A percentile compares a stretch with the other conserved stretches of the same genome.
phyloP scores from a whole-genome alignment of 345 rosid species.

The Citrus hindsii region DNA sequence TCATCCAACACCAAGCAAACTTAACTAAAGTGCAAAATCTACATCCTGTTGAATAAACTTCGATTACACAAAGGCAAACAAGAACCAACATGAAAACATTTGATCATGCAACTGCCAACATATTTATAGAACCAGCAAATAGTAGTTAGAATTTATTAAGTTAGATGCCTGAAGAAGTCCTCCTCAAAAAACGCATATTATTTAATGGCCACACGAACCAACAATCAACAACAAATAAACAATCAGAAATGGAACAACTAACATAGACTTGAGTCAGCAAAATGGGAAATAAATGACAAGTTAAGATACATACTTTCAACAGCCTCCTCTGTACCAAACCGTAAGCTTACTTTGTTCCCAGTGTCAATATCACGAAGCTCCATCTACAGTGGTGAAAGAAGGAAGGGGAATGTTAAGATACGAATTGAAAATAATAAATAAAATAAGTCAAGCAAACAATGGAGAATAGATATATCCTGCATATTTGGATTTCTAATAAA shows the following conservation, averaged over 20 bases:
- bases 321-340: slow-evolving; percentile 85
- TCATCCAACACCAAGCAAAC: not conserved
- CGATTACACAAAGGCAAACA: not conserved
- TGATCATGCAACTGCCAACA: not conserved
- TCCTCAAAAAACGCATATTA: not conserved
- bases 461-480: not conserved
- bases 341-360: slow-evolving; percentile 75
- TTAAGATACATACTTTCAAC: slow-evolving; percentile 63
- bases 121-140: not conserved
- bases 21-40: not conserved
- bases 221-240: not conserved
- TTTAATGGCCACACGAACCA: not conserved
- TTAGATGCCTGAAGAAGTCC: not conserved
- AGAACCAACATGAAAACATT: not conserved
- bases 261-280: not conserved
- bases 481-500: not conserved
- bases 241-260: not conserved
- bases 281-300: slow-evolving; percentile 11
- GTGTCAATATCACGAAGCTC: slow-evolving; percentile 93
- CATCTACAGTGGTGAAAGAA: slow-evolving; percentile 34
- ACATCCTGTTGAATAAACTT: not conserved
- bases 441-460: not conserved
- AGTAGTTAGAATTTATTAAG: not conserved
- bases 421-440: not conserved
- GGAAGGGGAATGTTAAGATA: not conserved